phyloP scores from a whole-genome alignment of 495 filamentous ascomycete genomes.

The Neurospora tetraspora region DNA sequence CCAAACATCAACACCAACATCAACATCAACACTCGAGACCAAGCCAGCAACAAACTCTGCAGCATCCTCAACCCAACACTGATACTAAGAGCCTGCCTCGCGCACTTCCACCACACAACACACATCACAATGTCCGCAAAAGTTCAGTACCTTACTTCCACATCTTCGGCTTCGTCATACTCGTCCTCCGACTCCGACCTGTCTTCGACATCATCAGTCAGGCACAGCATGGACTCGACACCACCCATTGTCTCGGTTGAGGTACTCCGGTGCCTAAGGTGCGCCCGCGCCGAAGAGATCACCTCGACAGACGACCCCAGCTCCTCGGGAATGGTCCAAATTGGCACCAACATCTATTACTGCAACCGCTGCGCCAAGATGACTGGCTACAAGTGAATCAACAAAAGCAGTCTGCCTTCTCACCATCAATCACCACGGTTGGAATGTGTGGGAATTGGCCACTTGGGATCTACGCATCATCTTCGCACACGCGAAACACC shows the following conservation, averaged over 20 bases:
- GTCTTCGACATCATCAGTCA: conserved; percentile 16
- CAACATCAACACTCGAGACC: not conserved
- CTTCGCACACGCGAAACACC: not conserved
- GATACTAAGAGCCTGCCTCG: not conserved
- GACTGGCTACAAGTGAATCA: conserved; percentile 56
- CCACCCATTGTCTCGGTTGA: conserved; percentile 37
- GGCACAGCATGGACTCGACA: conserved; percentile 34
- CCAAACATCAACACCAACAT: not conserved
- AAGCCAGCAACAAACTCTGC: not conserved
- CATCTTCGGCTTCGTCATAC: conserved; percentile 25
- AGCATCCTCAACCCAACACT: not conserved
- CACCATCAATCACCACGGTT: not conserved
- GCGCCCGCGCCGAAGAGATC: conserved; percentile 44
- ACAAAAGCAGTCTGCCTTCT: not conserved
- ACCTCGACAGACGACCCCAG: conserved; percentile 44
- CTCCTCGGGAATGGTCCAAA: conserved; percentile 50
- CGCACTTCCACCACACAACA: not conserved
- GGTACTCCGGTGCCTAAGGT: conserved; percentile 45
- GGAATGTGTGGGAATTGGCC: not conserved
- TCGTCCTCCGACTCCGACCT: conserved; percentile 35
- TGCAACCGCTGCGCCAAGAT: conserved; percentile 64
- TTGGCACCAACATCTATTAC: conserved; percentile 72
- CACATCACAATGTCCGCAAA: conserved; percentile 27
- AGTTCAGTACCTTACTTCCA: conserved; percentile 29
- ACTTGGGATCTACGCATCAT: not conserved